phyloP scores from a whole-genome alignment of 176 grass and related monocot species.

The Chrysopogon serrulatus region DNA sequence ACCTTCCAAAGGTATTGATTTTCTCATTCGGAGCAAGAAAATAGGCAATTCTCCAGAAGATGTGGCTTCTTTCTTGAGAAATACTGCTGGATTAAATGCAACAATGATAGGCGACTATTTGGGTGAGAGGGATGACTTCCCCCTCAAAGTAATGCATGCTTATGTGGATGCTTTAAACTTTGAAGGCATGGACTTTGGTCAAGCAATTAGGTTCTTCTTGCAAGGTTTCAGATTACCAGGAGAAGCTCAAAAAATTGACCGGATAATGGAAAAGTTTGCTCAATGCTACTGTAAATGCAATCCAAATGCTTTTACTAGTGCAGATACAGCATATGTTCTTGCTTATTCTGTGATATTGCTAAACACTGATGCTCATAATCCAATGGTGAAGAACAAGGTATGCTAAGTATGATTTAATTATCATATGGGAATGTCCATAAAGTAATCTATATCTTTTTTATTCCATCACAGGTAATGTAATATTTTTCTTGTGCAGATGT shows the following conservation, averaged over 20 bases:
- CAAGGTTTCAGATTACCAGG: constrained; percentile 90
- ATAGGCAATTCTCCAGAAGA: constrained; percentile 70
- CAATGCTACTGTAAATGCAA: constrained; percentile 96
- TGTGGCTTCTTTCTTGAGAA: constrained; percentile 84
- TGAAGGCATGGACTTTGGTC: constrained; percentile 83
- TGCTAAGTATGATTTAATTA: constrained; percentile 5
- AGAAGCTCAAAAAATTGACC: constrained; percentile 99
- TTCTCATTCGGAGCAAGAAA: constrained; percentile 85
- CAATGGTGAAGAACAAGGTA: constrained; percentile 95
- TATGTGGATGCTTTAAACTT: constrained; percentile 93
- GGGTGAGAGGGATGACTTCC: constrained; percentile 88
- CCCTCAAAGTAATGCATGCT: constrained; percentile 98
- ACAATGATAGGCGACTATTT: constrained; percentile 92
- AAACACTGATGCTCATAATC: constrained; percentile 96
- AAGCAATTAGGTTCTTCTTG: constrained; percentile 91
- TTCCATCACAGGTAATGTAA: background rate
- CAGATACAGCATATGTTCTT: constrained; percentile 98
- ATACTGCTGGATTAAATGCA: constrained; percentile 72
- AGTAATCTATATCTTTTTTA: background rate
- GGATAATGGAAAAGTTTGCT: constrained; percentile 99
- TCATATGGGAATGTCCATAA: constrained; percentile 1
- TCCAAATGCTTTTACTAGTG: constrained; percentile 82
- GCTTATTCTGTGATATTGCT: constrained; percentile 98
- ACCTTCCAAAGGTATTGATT: constrained; percentile 96
- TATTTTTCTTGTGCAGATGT: constrained; percentile 77